Base-by-base conservation (phyloP, 1,139 yeast genomes). In the Pichia sp. region DNA sequence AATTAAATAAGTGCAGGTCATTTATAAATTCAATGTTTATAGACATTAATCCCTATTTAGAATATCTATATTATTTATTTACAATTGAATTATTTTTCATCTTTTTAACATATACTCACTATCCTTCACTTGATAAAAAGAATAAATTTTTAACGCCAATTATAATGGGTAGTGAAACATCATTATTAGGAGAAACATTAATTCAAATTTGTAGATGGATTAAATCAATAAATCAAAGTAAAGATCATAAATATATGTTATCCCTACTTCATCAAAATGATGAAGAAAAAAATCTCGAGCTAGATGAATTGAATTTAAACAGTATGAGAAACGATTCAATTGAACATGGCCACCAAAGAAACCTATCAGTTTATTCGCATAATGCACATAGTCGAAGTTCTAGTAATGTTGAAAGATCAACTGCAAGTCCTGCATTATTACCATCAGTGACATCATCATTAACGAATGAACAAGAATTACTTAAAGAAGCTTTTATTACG, bases 121-220 rank as follows among this genome's bases (percentile, higher is more conserved):
- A 62, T 46, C 65, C 64, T 28, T 40, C 48, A n/a, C 51, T 65
- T n/a, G 61, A 61, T 44, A 40, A 51, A 7, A 51, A 53, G 29
- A 64, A 64, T 43, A 60, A 59, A 34, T 56, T 61, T 29, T 39
- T 62, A 8, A 63, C 66, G 1, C 64, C 63, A 3, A 46, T 59
- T 5, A 45, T 62, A 7, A 55, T 64, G 33, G 67, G 67, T 7
- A 62, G 59, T 3, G 59, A 60, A 36, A 74, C 83, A 0, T 79
- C 83, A 0, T 75, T 78, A 10, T 61, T 80, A 52, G 85, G 84
- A 0, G 86, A 81, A 59, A 71, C 83, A 0, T 59, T 78, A 30
- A 76, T 73, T 51, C 85, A 80, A 58, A 70, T 70, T 47, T 64
- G 64, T 40, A 72, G 70, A 56, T 68, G 68, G 49, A 33, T 28